Conservation (phyloP, 441 rosid genomes). For the Gossypium aridum region DNA sequence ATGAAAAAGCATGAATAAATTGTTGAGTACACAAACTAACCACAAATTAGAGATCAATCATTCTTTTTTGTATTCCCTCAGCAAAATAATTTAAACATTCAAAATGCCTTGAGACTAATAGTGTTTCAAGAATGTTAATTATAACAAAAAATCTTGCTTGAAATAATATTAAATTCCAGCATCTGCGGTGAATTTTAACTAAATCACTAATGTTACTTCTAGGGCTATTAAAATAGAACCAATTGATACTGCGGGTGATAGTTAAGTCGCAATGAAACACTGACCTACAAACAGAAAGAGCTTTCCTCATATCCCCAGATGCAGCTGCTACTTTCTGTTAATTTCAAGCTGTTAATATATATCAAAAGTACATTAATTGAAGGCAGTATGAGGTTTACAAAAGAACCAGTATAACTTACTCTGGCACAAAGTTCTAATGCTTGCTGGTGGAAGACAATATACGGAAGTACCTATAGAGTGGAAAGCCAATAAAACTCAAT, state of each 20-base stretch:
- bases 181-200: neutral
- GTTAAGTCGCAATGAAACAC: slow-evolving; percentile 6
- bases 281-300: slow-evolving; percentile 84
- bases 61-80: neutral
- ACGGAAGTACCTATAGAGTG: slow-evolving; percentile 51
- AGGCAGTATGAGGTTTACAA: slow-evolving; percentile 3
- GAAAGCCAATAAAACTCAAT: neutral
- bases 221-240: neutral
- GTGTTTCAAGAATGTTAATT: neutral
- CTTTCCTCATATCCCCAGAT: slow-evolving; percentile 96
- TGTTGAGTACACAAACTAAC: neutral
- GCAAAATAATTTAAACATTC: neutral
- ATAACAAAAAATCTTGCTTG: neutral
- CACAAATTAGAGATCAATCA: neutral
- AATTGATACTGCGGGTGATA: neutral
- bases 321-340: slow-evolving; percentile 89
- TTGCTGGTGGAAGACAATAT: slow-evolving; percentile 57
- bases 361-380: slow-evolving; percentile 5
- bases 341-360: slow-evolving; percentile 11
- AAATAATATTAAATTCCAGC: neutral
- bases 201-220: neutral
- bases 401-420: slow-evolving; percentile 35
- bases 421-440: slow-evolving; percentile 96
- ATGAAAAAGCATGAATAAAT: neutral
- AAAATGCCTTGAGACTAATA: neutral